These are phyloP conservation scores for Hymenoscyphus salicellus DNA, from an alignment of 2,329 filamentous ascomycete species.

Conservation along the genomic window DNA sequence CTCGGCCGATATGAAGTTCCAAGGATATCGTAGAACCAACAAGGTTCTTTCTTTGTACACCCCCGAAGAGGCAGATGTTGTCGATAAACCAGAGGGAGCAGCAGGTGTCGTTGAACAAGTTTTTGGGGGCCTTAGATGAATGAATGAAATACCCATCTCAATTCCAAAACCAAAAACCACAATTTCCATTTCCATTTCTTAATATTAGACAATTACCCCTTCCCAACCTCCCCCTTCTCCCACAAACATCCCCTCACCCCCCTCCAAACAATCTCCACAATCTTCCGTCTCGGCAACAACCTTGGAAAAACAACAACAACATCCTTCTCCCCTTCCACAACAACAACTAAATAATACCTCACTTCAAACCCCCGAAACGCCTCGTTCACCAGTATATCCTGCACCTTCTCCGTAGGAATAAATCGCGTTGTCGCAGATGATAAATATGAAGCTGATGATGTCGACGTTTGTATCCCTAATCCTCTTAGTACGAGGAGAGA, in stretches of 20 bases:
- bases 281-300: slow-evolving; percentile 67
- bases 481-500: slow-evolving; percentile 84
- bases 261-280: slow-evolving; percentile 88
- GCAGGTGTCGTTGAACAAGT: background rate
- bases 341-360: slow-evolving; percentile 80
- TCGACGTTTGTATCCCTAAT: slow-evolving; percentile 84
- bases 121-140: too few species aligned
- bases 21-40: slow-evolving; percentile 30
- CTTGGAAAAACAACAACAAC: slow-evolving; percentile 93
- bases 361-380: slow-evolving; percentile 92
- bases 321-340: slow-evolving; percentile 84
- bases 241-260: slow-evolving; percentile 80
- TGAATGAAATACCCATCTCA: slow-evolving; percentile 7
- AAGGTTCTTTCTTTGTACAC: slow-evolving; percentile 8
- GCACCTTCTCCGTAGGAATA: slow-evolving; percentile 88
- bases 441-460: slow-evolving; percentile 66
- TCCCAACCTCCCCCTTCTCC: slow-evolving; percentile 49
- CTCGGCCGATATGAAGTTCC: slow-evolving; percentile 45
- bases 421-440: slow-evolving; percentile 62
- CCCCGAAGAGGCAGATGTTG: background rate
- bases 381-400: slow-evolving; percentile 92
- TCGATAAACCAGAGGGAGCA: background rate
- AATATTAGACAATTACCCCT: slow-evolving; percentile 10
- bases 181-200: slow-evolving; percentile 3
- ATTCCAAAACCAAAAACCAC: slow-evolving; percentile 10